Evolutionary conservation across 2,329 filamentous ascomycete species (phyloP).

Genomic region (Epichloe gansuensis): DNA sequence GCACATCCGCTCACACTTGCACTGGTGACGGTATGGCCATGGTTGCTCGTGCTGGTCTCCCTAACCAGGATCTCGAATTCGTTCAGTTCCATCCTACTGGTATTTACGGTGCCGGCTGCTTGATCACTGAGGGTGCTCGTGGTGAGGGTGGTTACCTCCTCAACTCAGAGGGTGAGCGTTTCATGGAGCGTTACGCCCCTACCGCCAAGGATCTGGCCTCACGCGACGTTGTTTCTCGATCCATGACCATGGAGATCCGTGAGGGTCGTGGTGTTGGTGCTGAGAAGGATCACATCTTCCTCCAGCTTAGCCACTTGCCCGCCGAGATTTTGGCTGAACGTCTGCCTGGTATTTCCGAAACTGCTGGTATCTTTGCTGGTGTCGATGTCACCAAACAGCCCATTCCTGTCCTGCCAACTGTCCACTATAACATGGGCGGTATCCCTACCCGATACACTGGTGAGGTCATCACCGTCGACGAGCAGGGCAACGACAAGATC

Average conservation of each 20-base stretch:
- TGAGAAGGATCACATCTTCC: conserved; percentile 97
- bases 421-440: conserved; percentile 99
- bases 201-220: conserved; percentile 96
- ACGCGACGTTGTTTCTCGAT: conserved; percentile 91
- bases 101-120: conserved; percentile 94
- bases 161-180: conserved; percentile 95
- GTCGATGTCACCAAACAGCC: conserved; percentile 96
- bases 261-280: conserved; percentile 93
- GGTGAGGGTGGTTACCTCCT: conserved; percentile 96
- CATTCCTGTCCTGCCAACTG: conserved; percentile 89
- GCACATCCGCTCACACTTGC: conserved; percentile 95
- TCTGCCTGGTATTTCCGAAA: conserved; percentile 97
- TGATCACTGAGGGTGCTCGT: conserved; percentile 96
- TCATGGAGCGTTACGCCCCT: conserved; percentile 98
- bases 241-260: conserved; percentile 97
- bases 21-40: conserved; percentile 99
- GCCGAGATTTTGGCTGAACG: conserved; percentile 87
- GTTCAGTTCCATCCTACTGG: conserved; percentile 98
- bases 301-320: conserved; percentile 91
- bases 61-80: conserved; percentile 98
- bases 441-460: conserved; percentile 96
- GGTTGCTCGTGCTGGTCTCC: conserved; percentile 93
- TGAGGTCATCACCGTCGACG: conserved; percentile 83
- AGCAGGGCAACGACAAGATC: conserved; percentile 76
- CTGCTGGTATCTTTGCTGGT: conserved; percentile 90